phyloP scores from a whole-genome alignment of 257 asterid species.

The Solanum neorickii region DNA sequence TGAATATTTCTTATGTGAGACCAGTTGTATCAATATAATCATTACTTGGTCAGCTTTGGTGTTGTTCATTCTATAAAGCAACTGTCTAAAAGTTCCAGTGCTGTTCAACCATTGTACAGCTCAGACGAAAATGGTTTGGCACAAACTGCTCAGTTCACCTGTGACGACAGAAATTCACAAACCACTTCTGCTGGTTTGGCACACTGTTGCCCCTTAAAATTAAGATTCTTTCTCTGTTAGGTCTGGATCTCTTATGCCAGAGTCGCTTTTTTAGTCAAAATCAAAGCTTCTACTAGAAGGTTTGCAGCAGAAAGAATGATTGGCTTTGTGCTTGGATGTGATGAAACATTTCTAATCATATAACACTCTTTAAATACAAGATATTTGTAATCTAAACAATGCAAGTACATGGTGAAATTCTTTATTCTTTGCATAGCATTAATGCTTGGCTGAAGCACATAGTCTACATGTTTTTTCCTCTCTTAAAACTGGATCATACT shows the following conservation, averaged over 20 bases:
- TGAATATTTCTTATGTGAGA: not conserved
- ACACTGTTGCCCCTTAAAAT: not conserved
- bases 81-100: not conserved
- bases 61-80: not conserved
- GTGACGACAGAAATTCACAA: not conserved
- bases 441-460: not conserved
- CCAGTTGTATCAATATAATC: not conserved
- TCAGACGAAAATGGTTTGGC: not conserved
- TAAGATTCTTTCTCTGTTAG: not conserved
- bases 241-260: not conserved
- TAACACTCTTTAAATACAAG: not conserved
- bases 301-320: not conserved
- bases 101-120: not conserved
- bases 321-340: not conserved
- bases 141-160: not conserved
- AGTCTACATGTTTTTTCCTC: not conserved
- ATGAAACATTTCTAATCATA: not conserved
- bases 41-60: not conserved
- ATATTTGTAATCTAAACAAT: not conserved
- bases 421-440: not conserved
- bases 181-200: not conserved
- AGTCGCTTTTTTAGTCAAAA: not conserved
- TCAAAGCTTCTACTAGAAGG: not conserved
- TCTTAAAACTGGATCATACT: not conserved
- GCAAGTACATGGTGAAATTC: not conserved